phyloP scores from a whole-genome alignment of 495 filamentous ascomycete species.

The Rusavskia elegans region DNA sequence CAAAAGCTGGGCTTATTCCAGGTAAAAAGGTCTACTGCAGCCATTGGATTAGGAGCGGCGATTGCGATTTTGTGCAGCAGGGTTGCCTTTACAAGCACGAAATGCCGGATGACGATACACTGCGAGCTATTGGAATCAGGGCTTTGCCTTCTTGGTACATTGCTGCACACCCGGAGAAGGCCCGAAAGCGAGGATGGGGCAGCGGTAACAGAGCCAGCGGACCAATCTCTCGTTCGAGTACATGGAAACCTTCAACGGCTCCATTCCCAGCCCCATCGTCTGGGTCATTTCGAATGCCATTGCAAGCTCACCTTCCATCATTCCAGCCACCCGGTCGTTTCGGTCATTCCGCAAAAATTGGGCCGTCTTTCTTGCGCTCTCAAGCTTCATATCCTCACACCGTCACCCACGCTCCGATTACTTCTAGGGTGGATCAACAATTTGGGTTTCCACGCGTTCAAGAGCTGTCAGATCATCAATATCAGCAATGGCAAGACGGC shows the following conservation, averaged over 20 bases:
- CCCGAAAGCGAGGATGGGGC: not conserved
- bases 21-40: conserved; percentile 65
- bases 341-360: not conserved
- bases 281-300: not conserved
- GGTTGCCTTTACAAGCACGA: conserved; percentile 80
- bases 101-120: conserved; percentile 52
- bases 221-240: too few relatives aligned
- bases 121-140: conserved; percentile 45
- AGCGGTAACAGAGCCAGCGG: too few relatives aligned
- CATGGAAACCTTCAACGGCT: not conserved
- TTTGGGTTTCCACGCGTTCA: not conserved
- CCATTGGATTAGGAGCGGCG: conserved; percentile 70
- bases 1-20: not conserved
- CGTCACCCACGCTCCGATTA: not conserved
- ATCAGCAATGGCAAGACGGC: not conserved
- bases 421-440: not conserved
- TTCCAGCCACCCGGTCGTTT: not conserved
- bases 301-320: not conserved
- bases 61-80: conserved; percentile 70
- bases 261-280: not conserved
- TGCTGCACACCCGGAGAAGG: not conserved
- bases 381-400: not conserved
- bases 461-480: not conserved
- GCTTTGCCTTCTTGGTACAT: conserved; percentile 35
- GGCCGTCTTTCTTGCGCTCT: not conserved